Evolutionary conservation across 192 early-diverging fungal species (phyloP), one percentile per base, ranked within the genome.

Genomic region (Chytriomyces hyalinus): DNA sequence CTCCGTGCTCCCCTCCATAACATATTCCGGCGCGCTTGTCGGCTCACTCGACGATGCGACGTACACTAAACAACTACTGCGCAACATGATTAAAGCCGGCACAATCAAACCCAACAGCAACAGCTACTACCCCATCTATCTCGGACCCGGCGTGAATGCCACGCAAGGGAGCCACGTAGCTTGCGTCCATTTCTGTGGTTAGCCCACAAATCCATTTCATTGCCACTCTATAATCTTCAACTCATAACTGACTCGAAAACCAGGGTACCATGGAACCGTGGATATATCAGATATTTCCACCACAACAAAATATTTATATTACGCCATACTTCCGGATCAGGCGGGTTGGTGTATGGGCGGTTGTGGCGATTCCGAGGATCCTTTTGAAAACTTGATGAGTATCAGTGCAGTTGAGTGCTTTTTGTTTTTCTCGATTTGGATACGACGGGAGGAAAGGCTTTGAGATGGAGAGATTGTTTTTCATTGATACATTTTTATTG

Each of bases 341-440:
- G 49, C 68, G 6, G 68, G 68, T 7, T 15, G 17, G 68, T 70
- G 68, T 51, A 70, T 70, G 68, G 68, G 68, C 4, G 68, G 68
- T 44, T 70, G 68, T 26, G 68, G 68, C 8, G 49, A 9, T n/a
- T 70, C 68, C 6, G 6, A 10, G 26, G 50, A 70, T 53, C 49
- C 68, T 7, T 70, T 70, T 26, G 22, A 70, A n/a, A 70, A 70
- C 24, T 15, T 51, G 68, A 13, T 15, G 26, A 26, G 68, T 53
- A 13, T 15, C 49, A 22, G 10, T 48, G 20, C 68, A 70, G 36
- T 36, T 36, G 36, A 36, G 36, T 36, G 36, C 4, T 36, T 36
- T 36, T 36, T 36, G 36, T 36, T 36, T 36, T 36, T 36, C 36
- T 36, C 36, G 36, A 36, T 36, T 36, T 2, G 36, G 24, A 26